Evolutionary conservation across 2,329 filamentous ascomycete genomes (phyloP).

Genomic region (Dryadomyces quercivorus): DNA sequence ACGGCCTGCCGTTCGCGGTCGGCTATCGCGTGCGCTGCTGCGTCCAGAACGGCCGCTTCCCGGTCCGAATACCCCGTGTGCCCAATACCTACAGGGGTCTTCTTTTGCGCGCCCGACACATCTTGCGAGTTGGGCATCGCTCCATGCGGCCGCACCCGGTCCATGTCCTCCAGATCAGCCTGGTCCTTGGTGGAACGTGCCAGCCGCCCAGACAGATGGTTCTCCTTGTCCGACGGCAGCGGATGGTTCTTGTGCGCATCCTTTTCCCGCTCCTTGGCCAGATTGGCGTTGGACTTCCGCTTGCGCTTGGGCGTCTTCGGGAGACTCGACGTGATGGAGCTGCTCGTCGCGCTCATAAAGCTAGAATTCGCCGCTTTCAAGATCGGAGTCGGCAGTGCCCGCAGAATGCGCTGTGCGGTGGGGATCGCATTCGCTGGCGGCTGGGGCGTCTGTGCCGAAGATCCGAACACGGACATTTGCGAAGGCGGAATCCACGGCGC

Average conservation of each 20-base stretch:
- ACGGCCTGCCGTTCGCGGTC: conserved; percentile 60
- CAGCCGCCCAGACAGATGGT: conserved; percentile 12
- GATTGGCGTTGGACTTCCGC: conserved; percentile 36
- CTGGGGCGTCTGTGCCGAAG: conserved; percentile 50
- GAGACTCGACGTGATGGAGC: conserved; percentile 67
- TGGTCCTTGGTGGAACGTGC: conserved; percentile 12
- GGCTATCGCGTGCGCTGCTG: conserved; percentile 47
- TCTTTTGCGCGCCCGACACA: conserved; percentile 8
- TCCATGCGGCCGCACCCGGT: conserved; percentile 26
- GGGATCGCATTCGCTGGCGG: conserved; percentile 79
- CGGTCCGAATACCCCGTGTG: conserved; percentile 8
- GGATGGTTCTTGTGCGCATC: conserved; percentile 16
- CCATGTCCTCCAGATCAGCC: conserved; percentile 34
- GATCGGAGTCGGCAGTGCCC: conserved; percentile 79
- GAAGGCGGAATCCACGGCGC: conserved; percentile 97
- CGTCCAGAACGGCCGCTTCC: conserved; percentile 29
- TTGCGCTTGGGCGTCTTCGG: conserved; percentile 56
- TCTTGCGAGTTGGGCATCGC: conserved; percentile 2
- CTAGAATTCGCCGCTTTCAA: conserved; percentile 90
- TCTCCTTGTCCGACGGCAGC: conserved; percentile 33
- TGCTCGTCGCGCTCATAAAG: conserved; percentile 87
- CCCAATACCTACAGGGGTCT: conserved; percentile 12
- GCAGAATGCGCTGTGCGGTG: conserved; percentile 80
- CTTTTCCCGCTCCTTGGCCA: conserved; percentile 17
- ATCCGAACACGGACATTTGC: conserved; percentile 70